Evolutionary conservation across 768 basidiomycete species (phyloP), one percentile per base, ranked within the genome.

Genomic region (Tricholoma matsutake): DNA sequence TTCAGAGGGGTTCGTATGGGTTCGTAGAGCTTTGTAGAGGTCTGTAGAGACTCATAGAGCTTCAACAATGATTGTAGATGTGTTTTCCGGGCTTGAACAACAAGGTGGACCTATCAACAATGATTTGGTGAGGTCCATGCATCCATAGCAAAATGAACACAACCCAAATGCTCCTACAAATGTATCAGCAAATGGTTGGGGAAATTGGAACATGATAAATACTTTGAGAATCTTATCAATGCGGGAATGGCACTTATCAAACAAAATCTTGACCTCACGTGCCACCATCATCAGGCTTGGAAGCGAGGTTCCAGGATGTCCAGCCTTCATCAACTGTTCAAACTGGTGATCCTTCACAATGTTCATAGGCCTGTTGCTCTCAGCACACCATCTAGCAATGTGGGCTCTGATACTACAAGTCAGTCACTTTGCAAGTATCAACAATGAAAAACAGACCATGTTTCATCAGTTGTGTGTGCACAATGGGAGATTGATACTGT

Each of bases 211-310:
- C 43, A 18, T 45, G 25, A 34, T 29, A 31, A 4, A 7, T 73
- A 71, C 61, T n/a, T 64, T 39, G 5, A 73, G 63, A 34, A 75
- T 62, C 29, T 69, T 68, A 8, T 66, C 66, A 31, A 81, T 64
- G 1, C 59, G 29, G 3, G 64, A 32, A 0, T 61, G 49, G 9
- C 59, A 62, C 1, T 47, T 28, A 2, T 20, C 59, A 61, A 77
- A 81, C 0, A 76, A 67, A 1, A 63, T 45, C 18, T 45, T 64
- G 0, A 76, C 58, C 56, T 81, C 77, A 11, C 43, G 18, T 45
- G 43, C 43, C 43, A 45, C 43, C 43, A 11, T 45, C 43, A 45
- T 45, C 43, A 11, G 43, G 43, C 43, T 45, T n/a, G 43, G 18
- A 45, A 20, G n/a, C 6, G 18, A 20, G 43, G 16, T 45, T 6